Conservation (phyloP, 495 filamentous ascomycete genomes). For the Chaetomium cochliodes region DNA sequence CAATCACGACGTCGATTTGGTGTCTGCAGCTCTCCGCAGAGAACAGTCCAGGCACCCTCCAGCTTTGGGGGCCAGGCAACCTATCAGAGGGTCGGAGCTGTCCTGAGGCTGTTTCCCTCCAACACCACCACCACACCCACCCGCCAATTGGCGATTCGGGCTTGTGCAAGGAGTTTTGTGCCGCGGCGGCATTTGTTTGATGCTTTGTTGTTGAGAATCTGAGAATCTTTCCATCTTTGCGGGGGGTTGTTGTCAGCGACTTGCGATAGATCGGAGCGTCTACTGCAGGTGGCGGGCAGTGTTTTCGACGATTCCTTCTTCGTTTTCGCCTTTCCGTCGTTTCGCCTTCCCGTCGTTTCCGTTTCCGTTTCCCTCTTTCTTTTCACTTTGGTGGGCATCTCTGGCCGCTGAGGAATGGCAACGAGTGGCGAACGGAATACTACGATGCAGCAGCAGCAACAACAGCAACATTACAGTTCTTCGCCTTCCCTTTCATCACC, state of each 20-base stretch:
- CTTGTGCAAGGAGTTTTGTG: not conserved
- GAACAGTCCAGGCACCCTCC: not conserved
- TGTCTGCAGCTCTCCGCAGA: constrained; percentile 8
- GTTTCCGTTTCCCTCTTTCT: not conserved
- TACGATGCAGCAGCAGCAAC: constrained; percentile 26
- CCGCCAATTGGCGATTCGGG: not conserved
- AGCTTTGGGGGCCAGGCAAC: constrained; percentile 10
- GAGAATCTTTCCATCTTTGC: not conserved
- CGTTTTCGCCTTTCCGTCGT: not conserved
- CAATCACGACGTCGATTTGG: constrained; percentile 3
- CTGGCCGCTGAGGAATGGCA: constrained; percentile 12
- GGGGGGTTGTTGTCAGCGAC: not conserved
- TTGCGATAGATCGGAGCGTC: too few species aligned
- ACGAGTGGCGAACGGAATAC: constrained; percentile 21
- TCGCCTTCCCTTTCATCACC: constrained; percentile 41
- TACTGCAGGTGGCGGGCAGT: too few species aligned
- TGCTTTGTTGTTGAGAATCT: constrained; percentile 8
- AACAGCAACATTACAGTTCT: constrained; percentile 33
- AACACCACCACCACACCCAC: not conserved
- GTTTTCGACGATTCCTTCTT: too few species aligned
- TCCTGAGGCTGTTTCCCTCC: not conserved
- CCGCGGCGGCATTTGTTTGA: not conserved
- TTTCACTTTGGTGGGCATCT: not conserved
- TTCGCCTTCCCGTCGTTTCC: not conserved
- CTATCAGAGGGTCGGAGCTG: constrained; percentile 19